These are phyloP conservation scores for Blastobotrys terrestris DNA, from an alignment of 805 yeast genomes.

Conservation along the genomic window DNA sequence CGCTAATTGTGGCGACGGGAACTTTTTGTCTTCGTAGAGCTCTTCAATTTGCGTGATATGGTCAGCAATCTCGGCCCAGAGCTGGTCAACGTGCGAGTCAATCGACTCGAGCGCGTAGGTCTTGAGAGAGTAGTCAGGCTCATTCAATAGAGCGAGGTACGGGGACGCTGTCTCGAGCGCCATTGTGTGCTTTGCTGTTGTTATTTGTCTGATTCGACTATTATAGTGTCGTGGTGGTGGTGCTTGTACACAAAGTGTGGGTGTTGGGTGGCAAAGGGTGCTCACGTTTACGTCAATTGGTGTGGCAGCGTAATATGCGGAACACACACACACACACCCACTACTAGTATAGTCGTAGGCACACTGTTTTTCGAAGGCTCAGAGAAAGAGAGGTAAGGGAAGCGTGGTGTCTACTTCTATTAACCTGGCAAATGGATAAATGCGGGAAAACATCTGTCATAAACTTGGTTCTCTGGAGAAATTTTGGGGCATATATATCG, in stretches of 20 bases:
- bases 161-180: constrained; percentile 85
- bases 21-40: constrained; percentile 75
- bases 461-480: too few species aligned
- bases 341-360: too few species aligned
- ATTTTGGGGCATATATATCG: too few species aligned
- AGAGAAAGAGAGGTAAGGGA: too few species aligned
- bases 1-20: constrained; percentile 73
- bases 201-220: neutral
- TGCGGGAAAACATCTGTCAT: too few species aligned
- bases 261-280: neutral
- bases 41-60: constrained; percentile 83
- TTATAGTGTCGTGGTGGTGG: neutral
- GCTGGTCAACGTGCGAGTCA: constrained; percentile 75
- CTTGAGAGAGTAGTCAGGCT: constrained; percentile 70
- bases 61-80: constrained; percentile 97
- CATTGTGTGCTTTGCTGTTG: constrained; percentile 30
- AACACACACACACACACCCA: too few species aligned
- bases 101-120: constrained; percentile 79
- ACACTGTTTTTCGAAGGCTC: neutral
- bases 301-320: neutral
- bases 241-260: neutral
- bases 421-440: neutral
- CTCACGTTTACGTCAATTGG: neutral
- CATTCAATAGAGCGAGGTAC: constrained; percentile 80
- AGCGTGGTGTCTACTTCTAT: neutral